Percentiles rank a stretch among this genome's conserved stretches.
These are phyloP conservation scores for Mycena epipterygia DNA, from an alignment of 768 basidiomycete genomes.

Conservation along the genomic window DNA sequence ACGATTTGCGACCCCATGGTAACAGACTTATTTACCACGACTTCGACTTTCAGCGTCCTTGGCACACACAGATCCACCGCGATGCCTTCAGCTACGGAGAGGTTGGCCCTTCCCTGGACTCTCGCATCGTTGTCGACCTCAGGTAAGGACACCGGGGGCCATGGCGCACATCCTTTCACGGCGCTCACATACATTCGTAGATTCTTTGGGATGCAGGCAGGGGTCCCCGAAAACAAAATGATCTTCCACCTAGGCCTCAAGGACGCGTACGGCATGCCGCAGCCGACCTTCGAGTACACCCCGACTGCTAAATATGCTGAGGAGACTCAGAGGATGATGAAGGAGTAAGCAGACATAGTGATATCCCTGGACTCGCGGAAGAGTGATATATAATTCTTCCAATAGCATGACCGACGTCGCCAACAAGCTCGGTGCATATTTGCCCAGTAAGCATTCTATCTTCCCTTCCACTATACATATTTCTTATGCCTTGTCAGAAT, in stretches of 20 bases:
- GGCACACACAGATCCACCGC: conserved; percentile 52
- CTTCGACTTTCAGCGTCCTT: conserved; percentile 36
- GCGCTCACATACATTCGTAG: conserved; percentile 14
- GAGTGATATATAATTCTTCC: not conserved
- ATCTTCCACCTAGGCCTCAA: conserved; percentile 18
- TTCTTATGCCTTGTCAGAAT: not conserved
- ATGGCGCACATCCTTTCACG: not conserved
- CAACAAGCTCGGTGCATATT: conserved; percentile 46
- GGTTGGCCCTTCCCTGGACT: conserved; percentile 43
- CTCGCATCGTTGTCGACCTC: conserved; percentile 50
- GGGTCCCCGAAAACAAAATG: conserved; percentile 31
- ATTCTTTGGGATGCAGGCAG: conserved; percentile 42
- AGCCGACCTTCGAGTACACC: conserved; percentile 47
- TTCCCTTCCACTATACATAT: not conserved
- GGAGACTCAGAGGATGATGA: conserved; percentile 36
- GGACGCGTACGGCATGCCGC: conserved; percentile 51
- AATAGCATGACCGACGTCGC: conserved; percentile 45
- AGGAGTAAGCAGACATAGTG: conserved; percentile 30
- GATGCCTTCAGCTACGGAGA: conserved; percentile 54
- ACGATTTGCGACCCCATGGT: not conserved
- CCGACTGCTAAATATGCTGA: conserved; percentile 27
- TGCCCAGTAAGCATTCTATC: conserved; percentile 43
- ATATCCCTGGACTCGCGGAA: not conserved
- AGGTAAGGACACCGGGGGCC: not conserved
- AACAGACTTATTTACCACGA: not conserved